phyloP scores from a whole-genome alignment of 1,284 basidiomycete species.

The Trichosporon sp. region DNA sequence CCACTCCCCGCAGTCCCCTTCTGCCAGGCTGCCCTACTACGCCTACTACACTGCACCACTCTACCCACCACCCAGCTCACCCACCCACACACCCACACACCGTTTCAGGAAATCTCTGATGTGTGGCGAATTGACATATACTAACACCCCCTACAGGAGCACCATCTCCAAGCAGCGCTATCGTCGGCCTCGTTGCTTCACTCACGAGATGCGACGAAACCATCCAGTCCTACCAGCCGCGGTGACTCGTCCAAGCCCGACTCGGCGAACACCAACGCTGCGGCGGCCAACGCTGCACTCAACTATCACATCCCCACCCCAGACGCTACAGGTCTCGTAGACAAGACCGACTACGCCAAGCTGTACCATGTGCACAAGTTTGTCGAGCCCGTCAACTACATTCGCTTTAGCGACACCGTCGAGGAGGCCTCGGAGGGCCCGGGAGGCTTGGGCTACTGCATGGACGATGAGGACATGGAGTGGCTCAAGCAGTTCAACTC shows the following conservation, averaged over 20 bases:
- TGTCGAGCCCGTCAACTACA: slow-evolving; percentile 71
- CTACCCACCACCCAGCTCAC: background rate
- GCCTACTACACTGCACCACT: no score
- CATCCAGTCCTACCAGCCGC: slow-evolving; percentile 22
- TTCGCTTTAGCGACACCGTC: slow-evolving; percentile 79
- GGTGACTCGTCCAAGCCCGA: slow-evolving; percentile 21
- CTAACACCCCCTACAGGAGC: slow-evolving; percentile 67
- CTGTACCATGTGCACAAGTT: slow-evolving; percentile 66
- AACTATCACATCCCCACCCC: slow-evolving; percentile 85
- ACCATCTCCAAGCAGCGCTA: slow-evolving; percentile 71
- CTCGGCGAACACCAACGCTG: slow-evolving; percentile 8
- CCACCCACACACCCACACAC: background rate
- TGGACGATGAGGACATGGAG: slow-evolving; percentile 93
- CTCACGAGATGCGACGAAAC: slow-evolving; percentile 33
- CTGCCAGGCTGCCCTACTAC: no score
- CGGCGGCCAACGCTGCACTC: slow-evolving; percentile 23
- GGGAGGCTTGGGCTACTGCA: slow-evolving; percentile 61
- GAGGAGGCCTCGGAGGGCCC: slow-evolving; percentile 59
- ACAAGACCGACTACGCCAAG: slow-evolving; percentile 57
- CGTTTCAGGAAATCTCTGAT: slow-evolving; percentile 12
- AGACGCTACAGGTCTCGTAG: slow-evolving; percentile 74
- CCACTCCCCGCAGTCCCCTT: no score
- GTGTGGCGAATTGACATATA: slow-evolving; percentile 11
- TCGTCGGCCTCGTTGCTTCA: slow-evolving; percentile 45
- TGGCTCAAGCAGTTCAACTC: slow-evolving; percentile 93